Percentiles rank a stretch among this genome's conserved stretches.
phyloP scores from a whole-genome alignment of 2,329 filamentous ascomycete genomes.

The Chlorencoelia australis region DNA sequence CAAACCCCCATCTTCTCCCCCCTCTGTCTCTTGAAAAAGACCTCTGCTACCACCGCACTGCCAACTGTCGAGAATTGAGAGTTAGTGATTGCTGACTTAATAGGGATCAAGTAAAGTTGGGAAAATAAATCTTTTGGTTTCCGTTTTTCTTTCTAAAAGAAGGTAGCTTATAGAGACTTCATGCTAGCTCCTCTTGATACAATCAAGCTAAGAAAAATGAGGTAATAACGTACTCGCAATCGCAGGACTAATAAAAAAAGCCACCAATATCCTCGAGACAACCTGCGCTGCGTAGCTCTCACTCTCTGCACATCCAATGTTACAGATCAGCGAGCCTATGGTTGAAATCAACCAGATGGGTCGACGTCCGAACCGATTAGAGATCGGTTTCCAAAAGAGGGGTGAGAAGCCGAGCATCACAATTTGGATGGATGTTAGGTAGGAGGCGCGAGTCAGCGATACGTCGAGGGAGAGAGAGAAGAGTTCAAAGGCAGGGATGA shows the following conservation, averaged over 20 bases:
- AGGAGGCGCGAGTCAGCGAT: conserved; percentile 34
- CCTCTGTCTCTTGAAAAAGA: conserved; percentile 42
- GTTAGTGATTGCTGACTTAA: too few relatives aligned
- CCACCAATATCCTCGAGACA: conserved; percentile 36
- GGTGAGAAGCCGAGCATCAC: conserved; percentile 40
- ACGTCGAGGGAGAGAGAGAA: conserved; percentile 37
- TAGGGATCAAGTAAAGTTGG: too few relatives aligned
- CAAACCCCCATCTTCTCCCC: conserved; percentile 45
- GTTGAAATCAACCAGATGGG: conserved; percentile 39
- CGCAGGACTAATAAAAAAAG: conserved; percentile 45
- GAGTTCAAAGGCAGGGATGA: conserved; percentile 39
- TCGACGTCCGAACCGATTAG: conserved; percentile 39
- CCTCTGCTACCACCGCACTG: conserved; percentile 44
- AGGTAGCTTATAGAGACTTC: too few relatives aligned
- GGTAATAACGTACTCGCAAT: too few relatives aligned
- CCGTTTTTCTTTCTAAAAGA: too few relatives aligned
- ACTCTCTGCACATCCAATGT: conserved; percentile 42
- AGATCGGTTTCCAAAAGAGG: conserved; percentile 42
- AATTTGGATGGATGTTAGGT: conserved; percentile 42
- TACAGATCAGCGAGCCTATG: conserved; percentile 35
- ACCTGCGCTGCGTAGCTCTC: conserved; percentile 37
- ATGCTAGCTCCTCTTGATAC: too few relatives aligned
- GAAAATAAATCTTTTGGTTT: too few relatives aligned
- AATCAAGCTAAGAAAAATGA: too few relatives aligned
- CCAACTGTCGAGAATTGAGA: too few relatives aligned